Percentiles rank a stretch among this genome's conserved stretches.
These are phyloP conservation scores for Vanderwaltozyma yarrowii DNA, from an alignment of 805 yeast genomes.

Conservation along the genomic window DNA sequence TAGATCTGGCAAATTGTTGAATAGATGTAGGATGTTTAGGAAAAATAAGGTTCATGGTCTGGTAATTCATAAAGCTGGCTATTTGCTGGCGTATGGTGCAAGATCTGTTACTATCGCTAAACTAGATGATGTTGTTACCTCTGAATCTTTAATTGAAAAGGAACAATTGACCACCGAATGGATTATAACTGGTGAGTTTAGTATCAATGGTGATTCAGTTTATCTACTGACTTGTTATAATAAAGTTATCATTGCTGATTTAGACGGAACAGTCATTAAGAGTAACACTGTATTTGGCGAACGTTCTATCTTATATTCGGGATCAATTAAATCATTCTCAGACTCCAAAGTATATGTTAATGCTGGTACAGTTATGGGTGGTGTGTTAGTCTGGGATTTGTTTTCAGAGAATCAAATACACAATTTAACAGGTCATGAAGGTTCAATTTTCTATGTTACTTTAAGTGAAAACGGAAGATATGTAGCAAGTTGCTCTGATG, in stretches of 20 bases:
- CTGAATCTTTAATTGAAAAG: constrained; percentile 9
- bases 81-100: constrained; percentile 53
- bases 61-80: constrained; percentile 28
- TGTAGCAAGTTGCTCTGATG: constrained; percentile 84
- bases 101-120: constrained; percentile 46
- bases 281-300: constrained; percentile 43
- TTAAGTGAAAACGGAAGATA: constrained; percentile 45
- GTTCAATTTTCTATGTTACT: constrained; percentile 78
- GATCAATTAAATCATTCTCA: constrained; percentile 46
- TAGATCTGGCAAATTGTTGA: constrained; percentile 29
- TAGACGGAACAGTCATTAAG: constrained; percentile 16
- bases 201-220: constrained; percentile 29
- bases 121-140: constrained; percentile 22
- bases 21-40: constrained; percentile 40
- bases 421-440: constrained; percentile 68
- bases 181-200: constrained; percentile 57
- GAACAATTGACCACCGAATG: constrained; percentile 65
- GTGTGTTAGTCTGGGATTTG: constrained; percentile 71
- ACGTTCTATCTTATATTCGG: constrained; percentile 81
- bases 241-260: constrained; percentile 30
- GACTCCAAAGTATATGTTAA: constrained; percentile 44
- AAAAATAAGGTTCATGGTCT: constrained; percentile 82
- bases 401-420: constrained; percentile 35
- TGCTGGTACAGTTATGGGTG: constrained; percentile 91
- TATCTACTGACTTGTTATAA: constrained; percentile 75